Percentiles rank a stretch among this genome's conserved stretches.
Conservation (phyloP, 805 yeast species). For the Wickerhamiella brachini region DNA sequence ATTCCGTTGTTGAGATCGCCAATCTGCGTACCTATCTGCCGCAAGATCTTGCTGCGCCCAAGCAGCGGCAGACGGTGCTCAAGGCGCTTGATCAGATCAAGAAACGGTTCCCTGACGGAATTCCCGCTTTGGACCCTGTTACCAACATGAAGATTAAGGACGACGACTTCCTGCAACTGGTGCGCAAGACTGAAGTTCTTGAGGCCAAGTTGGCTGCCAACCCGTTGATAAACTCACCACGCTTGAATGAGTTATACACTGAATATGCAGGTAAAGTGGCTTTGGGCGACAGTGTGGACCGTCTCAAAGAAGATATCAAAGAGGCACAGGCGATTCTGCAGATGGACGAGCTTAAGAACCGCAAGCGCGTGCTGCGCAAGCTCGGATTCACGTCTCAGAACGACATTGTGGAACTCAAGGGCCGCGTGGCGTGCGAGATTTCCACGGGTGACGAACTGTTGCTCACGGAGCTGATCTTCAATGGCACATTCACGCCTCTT, state of each 20-base stretch:
- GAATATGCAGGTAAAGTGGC: constrained; percentile 53
- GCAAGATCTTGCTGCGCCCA: constrained; percentile 38
- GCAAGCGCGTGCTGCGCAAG: constrained; percentile 85
- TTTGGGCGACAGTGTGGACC: constrained; percentile 43
- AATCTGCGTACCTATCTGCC: constrained; percentile 74
- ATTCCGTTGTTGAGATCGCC: constrained; percentile 60
- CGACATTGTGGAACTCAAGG: constrained; percentile 90
- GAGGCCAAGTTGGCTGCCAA: constrained; percentile 60
- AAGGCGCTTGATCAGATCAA: constrained; percentile 71
- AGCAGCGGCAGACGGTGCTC: constrained; percentile 38
- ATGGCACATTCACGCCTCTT: constrained; percentile 85
- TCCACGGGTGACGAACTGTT: constrained; percentile 60
- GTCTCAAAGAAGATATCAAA: constrained; percentile 46
- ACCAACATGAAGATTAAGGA: constrained; percentile 85
- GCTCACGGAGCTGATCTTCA: constrained; percentile 91
- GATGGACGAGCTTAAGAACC: constrained; percentile 80
- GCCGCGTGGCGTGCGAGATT: constrained; percentile 95
- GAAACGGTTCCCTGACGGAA: constrained; percentile 75
- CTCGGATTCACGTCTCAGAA: constrained; percentile 75
- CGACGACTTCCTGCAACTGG: constrained; percentile 53
- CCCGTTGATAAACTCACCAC: constrained; percentile 38
- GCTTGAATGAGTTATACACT: constrained; percentile 48
- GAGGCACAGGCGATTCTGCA: constrained; percentile 89
- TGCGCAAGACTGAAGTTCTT: constrained; percentile 69
- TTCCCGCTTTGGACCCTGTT: constrained; percentile 84